phyloP scores from a whole-genome alignment of 129 eudicot genomes.

The Mikania micrantha region DNA sequence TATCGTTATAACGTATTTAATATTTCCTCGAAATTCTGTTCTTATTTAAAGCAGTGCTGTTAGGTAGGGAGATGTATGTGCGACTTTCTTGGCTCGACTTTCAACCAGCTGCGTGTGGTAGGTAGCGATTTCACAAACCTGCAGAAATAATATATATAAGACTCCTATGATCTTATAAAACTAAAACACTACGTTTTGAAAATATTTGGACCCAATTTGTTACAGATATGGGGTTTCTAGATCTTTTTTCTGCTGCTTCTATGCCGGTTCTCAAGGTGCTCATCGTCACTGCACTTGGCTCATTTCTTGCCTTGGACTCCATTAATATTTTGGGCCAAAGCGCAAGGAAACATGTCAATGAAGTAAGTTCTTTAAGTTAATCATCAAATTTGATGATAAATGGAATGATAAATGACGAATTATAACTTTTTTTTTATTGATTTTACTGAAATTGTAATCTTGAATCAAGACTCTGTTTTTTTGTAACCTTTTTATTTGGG shows the following conservation, averaged over 20 bases:
- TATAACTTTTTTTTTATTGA: too few species aligned
- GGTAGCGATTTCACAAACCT: neutral
- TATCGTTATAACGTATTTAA: too few species aligned
- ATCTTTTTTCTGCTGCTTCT: constrained; percentile 60
- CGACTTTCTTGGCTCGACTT: neutral
- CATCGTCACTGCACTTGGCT: constrained; percentile 66
- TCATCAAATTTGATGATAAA: too few species aligned
- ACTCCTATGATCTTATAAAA: neutral
- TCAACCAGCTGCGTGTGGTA: neutral
- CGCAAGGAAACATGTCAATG: constrained; percentile 53
- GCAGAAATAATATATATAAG: neutral
- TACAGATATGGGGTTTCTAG: constrained; percentile 36
- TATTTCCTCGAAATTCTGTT: too few species aligned
- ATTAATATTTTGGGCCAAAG: constrained; percentile 49
- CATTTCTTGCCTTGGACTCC: constrained; percentile 54
- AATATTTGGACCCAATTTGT: neutral
- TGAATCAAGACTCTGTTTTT: neutral
- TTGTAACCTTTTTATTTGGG: neutral
- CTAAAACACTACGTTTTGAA: neutral
- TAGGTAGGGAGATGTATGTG: too few species aligned
- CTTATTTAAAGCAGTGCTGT: too few species aligned
- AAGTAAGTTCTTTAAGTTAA: constrained; percentile 24
- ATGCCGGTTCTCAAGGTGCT: constrained; percentile 80
- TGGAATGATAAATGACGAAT: too few species aligned
- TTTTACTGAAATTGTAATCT: neutral